These are phyloP conservation scores for Candida tallmaniae DNA, from an alignment of 805 yeast species.

Conservation along the genomic window DNA sequence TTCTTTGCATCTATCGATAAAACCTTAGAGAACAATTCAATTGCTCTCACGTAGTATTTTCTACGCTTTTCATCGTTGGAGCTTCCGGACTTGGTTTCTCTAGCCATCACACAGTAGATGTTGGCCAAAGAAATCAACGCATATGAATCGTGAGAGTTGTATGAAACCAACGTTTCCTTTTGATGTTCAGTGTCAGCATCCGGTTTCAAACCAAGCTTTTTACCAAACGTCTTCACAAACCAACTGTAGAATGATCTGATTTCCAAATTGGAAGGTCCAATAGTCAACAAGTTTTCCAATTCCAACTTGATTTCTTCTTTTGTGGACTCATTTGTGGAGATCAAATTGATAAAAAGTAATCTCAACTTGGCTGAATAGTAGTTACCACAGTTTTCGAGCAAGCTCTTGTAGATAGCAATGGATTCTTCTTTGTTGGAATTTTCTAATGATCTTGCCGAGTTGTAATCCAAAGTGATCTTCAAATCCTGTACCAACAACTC, in stretches of 20 bases:
- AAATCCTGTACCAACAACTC: conserved; percentile 23
- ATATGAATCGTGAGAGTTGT: conserved; percentile 83
- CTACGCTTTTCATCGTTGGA: conserved; percentile 46
- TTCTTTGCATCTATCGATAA: conserved; percentile 77
- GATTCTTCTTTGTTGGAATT: conserved; percentile 36
- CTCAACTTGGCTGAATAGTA: conserved; percentile 76
- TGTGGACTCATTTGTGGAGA: conserved; percentile 31
- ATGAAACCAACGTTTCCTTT: conserved; percentile 76
- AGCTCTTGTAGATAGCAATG: conserved; percentile 45
- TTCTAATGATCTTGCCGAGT: conserved; percentile 74
- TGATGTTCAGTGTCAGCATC: conserved; percentile 74
- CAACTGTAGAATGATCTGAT: conserved; percentile 90
- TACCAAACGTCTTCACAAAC: conserved; percentile 65
- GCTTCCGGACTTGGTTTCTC: conserved; percentile 49
- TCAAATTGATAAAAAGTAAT: conserved; percentile 54
- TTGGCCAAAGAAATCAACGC: conserved; percentile 89
- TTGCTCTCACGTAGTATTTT: conserved; percentile 82
- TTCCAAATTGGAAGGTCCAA: conserved; percentile 63
- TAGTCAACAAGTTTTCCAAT: conserved; percentile 49
- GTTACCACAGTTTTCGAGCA: conserved; percentile 59
- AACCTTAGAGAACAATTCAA: conserved; percentile 86
- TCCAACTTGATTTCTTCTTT: conserved; percentile 49
- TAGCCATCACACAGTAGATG: conserved; percentile 75
- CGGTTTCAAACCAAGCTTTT: conserved; percentile 42
- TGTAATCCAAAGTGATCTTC: conserved; percentile 43